Base-by-base conservation (phyloP, 495 filamentous ascomycete species). In the Lentithecium fluviatile region DNA sequence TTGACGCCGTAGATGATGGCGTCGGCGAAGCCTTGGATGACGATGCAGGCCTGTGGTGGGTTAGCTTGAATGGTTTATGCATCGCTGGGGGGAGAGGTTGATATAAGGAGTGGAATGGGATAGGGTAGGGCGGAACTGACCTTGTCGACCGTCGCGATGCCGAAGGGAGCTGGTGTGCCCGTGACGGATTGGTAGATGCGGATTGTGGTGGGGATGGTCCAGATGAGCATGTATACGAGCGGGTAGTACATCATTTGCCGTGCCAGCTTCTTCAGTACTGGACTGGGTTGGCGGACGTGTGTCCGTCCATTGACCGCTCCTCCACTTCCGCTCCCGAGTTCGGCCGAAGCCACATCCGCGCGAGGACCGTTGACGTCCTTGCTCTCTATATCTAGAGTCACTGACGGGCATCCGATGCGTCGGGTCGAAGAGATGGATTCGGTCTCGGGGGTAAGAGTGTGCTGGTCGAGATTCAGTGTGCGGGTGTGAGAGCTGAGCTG, bases 231-330 rank as follows among this genome's bases (percentile, higher is more conserved):
- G 53, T 78, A 78, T 6, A 75, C 70, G 0, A 77, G 57, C 8
- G 75, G 76, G 50, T 78, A 78, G 20, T 67, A 57, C 67, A 78
- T 73, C 76, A 78, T 78, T 43, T 75, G 70, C 13, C 72, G 69
- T 5, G 75, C 40, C 56, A 76, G 69, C 64, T 56, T 70, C 56
- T 75, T 76, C 23, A 76, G 50, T 32, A 58, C 61, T 21, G 59
- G 60, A 20, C 48, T 63, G 19, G 59, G 64, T 26, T 29, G 38
- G 12, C 59, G 17, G 13, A 19, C 23, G 20, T 63, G 54, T n/a
- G 48, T 67, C 11, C 10, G 47, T 1, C 56, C 51, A 0, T 32
- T 36, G 2, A 34, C 56, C 20, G 62, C 40, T n/a, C 40, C 32
- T 7, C 12, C 42, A 6, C 23, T 17, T 29, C 24, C 48, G 6